These are phyloP conservation scores for Eudorina sp. DNA, from an alignment of 139 green algal species.

Conservation along the genomic window DNA sequence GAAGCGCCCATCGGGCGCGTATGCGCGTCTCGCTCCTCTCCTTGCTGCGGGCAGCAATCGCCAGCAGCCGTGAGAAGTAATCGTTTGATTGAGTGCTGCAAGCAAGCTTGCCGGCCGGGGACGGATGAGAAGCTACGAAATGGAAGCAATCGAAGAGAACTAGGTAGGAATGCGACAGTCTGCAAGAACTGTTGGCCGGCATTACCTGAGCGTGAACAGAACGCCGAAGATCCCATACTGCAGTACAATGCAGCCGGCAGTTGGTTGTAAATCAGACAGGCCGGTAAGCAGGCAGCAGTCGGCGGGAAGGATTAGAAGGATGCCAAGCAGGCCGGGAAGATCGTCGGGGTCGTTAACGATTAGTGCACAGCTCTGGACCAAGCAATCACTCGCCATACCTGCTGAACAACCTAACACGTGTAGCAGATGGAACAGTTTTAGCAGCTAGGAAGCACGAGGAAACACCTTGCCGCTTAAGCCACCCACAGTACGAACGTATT, in stretches of 20 bases:
- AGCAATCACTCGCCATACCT: neutral
- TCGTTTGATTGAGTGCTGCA: neutral
- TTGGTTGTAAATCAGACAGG: neutral
- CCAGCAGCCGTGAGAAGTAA: neutral
- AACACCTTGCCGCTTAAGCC: too few species aligned
- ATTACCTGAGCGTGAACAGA: too few species aligned
- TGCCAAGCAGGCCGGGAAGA: neutral
- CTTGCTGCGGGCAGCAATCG: neutral
- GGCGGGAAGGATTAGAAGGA: too few species aligned
- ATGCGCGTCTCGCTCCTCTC: neutral
- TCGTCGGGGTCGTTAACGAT: too few species aligned
- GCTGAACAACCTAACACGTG: neutral
- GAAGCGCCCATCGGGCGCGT: neutral
- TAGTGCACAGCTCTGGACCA: neutral
- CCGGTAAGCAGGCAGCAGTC: too few species aligned
- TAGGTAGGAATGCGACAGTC: too few species aligned
- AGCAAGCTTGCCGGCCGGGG: neutral
- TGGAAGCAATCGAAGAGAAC: neutral
- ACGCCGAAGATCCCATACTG: constrained; percentile 13
- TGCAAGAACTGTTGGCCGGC: too few species aligned
- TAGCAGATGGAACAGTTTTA: too few species aligned
- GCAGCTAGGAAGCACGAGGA: too few species aligned
- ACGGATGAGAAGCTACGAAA: neutral
- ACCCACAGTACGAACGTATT: too few species aligned
- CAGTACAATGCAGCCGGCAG: neutral